Percentiles rank a stretch among this genome's conserved stretches.
Evolutionary conservation across 2,329 filamentous ascomycete genomes (phyloP).

Genomic region (Aquanectria penicillioides): DNA sequence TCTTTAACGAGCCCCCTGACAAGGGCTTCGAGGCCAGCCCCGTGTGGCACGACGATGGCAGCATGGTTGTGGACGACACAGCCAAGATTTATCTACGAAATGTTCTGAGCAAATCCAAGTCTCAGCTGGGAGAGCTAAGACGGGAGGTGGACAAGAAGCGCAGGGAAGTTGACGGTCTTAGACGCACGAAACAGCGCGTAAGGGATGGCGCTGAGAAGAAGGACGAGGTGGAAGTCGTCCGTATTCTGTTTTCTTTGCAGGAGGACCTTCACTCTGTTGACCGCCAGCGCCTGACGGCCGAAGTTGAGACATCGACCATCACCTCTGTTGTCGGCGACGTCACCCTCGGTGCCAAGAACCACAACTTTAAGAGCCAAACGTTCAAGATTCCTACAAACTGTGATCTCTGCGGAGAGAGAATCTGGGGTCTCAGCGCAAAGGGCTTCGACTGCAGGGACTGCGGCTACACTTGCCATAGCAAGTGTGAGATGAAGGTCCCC

Average conservation of each 20-base stretch:
- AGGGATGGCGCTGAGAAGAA: conserved; percentile 87
- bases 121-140: conserved; percentile 80
- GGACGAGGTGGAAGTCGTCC: conserved; percentile 87
- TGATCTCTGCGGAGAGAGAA: conserved; percentile 93
- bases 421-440: conserved; percentile 97
- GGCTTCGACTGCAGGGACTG: conserved; percentile 96
- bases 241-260: conserved; percentile 83
- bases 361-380: conserved; percentile 98
- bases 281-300: conserved; percentile 83
- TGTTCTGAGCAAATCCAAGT: conserved; percentile 89
- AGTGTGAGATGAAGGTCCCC: conserved; percentile 99
- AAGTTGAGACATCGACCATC: conserved; percentile 93
- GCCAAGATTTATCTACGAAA: conserved; percentile 94
- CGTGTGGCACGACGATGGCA: conserved; percentile 93
- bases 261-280: conserved; percentile 88
- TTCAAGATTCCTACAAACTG: conserved; percentile 99
- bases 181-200: conserved; percentile 77
- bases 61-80: conserved; percentile 85
- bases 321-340: conserved; percentile 92
- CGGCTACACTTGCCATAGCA: conserved; percentile 97
- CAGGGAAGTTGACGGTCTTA: conserved; percentile 83
- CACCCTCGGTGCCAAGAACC: conserved; percentile 90
- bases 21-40: conserved; percentile 93
- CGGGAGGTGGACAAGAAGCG: conserved; percentile 87
- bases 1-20: conserved; percentile 85